Base-by-base conservation (phyloP, 352 stramenopile genomes). In the Phytophthora uliginosa region DNA sequence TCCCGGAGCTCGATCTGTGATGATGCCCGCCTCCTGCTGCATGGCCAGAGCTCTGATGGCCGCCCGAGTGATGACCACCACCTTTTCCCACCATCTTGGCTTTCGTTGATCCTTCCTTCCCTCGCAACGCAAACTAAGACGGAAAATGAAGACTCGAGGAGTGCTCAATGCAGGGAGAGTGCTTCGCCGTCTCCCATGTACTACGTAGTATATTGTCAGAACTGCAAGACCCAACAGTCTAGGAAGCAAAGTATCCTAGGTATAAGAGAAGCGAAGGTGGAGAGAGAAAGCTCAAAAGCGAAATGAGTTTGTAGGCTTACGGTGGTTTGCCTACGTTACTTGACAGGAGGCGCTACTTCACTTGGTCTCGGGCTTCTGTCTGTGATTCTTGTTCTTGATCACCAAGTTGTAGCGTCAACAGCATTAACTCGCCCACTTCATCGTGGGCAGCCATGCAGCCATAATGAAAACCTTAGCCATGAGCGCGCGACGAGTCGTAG, bases 401-500 rank as follows among this genome's bases (percentile, higher is more conserved):
- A 52, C 22, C 22, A 38, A 26, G 48, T 31, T 2, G 56, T 22
- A 54, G 31, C 18, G 18, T 24, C 59, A 34, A 47, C n/a, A 54
- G 47, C 13, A 45, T 36, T 34, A 45, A 18, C 13, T 48, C 40
- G n/a, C 13, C 20, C 47, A 53, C 47, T 53, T 31, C 53, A 31
- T 50, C 9, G 42, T 59, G 34, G 50, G 38, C 33, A 38, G 13
- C 51, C n/a, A 52, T 24, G 28, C 22, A 17, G 34, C 3, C n/a
- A 18, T 20, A 38, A 56, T n/a, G 24, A 20, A 7, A 15, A 9
- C 33, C 36, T 48, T 69, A 73, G 18, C 66, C 68, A 6, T 68
- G 26, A 22, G 59, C 65, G 15, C 71, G 71, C n/a, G 71, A 78
- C 56, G 66, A 71, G 45, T 76, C 9, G 51, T 82, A 86, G 22